Evolutionary conservation across 23 red algal genomes (phyloP).

Genomic region (Gracilaria gracilis): DNA sequence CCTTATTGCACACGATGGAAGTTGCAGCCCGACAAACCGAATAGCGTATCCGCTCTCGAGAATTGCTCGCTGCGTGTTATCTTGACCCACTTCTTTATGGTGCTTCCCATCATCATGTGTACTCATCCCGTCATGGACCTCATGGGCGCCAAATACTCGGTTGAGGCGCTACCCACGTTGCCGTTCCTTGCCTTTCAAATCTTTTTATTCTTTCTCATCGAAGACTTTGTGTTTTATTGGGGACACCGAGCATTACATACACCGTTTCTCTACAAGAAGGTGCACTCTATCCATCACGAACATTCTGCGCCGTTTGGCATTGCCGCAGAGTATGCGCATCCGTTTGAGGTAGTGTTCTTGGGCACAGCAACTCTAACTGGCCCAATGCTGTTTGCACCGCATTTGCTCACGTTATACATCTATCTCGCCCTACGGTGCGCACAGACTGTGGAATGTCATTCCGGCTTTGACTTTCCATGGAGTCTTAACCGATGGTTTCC

Average conservation of each 20-base stretch:
- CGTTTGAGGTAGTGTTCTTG: slow-evolving; percentile 92
- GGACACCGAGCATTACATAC: slow-evolving; percentile 95
- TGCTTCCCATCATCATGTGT: slow-evolving; percentile 90
- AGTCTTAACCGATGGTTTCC: slow-evolving; percentile 75
- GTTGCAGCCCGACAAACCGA: slow-evolving; percentile 54
- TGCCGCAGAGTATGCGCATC: slow-evolving; percentile 95
- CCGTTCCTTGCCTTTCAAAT: slow-evolving; percentile 65
- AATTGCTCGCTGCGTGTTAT: slow-evolving; percentile 73
- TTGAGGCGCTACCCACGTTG: slow-evolving; percentile 49
- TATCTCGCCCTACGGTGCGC: slow-evolving; percentile 86
- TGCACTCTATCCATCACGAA: slow-evolving; percentile 92
- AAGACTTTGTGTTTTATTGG: slow-evolving; percentile 97
- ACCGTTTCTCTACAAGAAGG: slow-evolving; percentile 84
- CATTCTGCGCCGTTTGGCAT: slow-evolving; percentile 93
- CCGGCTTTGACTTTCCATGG: slow-evolving; percentile 93
- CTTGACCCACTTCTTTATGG: slow-evolving; percentile 83
- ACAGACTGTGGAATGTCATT: slow-evolving; percentile 94
- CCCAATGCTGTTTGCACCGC: slow-evolving; percentile 83
- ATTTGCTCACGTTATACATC: slow-evolving; percentile 91
- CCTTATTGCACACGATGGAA: slow-evolving; percentile 69
- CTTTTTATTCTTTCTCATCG: slow-evolving; percentile 87
- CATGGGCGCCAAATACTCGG: slow-evolving; percentile 51
- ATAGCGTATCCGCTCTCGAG: not conserved
- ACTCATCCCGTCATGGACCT: slow-evolving; percentile 90
- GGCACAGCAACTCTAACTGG: slow-evolving; percentile 83